Percentiles rank a stretch among this genome's conserved stretches.
These are phyloP conservation scores for Globisporangium megalacanthum DNA, from an alignment of 352 stramenopile genomes.

Conservation along the genomic window DNA sequence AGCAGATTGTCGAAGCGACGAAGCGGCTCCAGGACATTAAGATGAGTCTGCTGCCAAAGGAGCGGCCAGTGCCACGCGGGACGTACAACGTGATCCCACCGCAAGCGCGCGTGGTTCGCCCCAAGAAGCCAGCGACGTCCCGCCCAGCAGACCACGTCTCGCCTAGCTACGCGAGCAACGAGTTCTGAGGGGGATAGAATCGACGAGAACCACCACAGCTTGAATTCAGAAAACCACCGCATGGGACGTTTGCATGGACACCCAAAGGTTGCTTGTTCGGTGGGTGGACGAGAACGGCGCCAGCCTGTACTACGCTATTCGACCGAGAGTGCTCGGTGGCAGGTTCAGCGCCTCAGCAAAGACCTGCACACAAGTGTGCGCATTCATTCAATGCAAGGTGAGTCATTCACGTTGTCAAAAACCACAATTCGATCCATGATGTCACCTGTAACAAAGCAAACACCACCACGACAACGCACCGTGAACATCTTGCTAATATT, in stretches of 20 bases:
- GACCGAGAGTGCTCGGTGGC: constrained; percentile 19
- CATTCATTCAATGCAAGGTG: neutral
- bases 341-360: constrained; percentile 73
- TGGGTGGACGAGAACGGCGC: too few species aligned
- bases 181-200: neutral
- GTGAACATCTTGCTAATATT: constrained; percentile 75
- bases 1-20: constrained; percentile 80
- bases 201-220: too few species aligned
- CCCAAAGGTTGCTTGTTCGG: too few species aligned
- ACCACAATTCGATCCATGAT: too few species aligned
- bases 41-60: constrained; percentile 68
- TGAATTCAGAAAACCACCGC: too few species aligned
- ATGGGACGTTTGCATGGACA: too few species aligned
- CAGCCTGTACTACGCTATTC: constrained; percentile 16
- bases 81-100: constrained; percentile 69
- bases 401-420: neutral
- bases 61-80: constrained; percentile 35
- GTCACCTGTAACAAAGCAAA: constrained; percentile 24
- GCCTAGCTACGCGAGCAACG: neutral
- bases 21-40: constrained; percentile 80
- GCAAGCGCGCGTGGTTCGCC: constrained; percentile 66
- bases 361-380: constrained; percentile 21
- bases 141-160: constrained; percentile 16
- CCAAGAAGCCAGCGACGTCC: constrained; percentile 55
- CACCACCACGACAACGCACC: constrained; percentile 38